These are phyloP conservation scores for Salvia rosmarinus DNA, from an alignment of 257 asterid species.

Conservation along the genomic window DNA sequence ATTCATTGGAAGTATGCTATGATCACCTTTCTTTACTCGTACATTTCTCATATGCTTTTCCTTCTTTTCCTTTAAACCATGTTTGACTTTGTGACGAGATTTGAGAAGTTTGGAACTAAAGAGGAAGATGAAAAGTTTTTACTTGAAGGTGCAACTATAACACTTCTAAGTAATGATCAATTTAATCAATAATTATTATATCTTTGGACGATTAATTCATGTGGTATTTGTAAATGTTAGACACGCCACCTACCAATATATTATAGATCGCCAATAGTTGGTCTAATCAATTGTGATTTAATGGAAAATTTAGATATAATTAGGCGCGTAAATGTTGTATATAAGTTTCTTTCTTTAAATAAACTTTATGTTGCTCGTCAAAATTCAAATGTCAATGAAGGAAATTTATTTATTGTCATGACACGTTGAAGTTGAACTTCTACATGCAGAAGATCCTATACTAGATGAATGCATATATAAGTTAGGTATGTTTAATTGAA, in stretches of 20 bases:
- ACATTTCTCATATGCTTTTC: conserved; percentile 21
- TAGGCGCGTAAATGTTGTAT: not conserved
- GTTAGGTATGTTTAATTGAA: conserved; percentile 49
- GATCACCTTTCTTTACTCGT: not conserved
- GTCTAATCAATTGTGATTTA: too few relatives aligned
- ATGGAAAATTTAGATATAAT: not conserved
- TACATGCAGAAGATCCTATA: too few relatives aligned
- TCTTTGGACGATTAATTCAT: conserved; percentile 18
- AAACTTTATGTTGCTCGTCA: not conserved
- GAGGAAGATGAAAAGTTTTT: conserved; percentile 46
- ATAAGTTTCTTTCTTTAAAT: not conserved
- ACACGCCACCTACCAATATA: too few relatives aligned
- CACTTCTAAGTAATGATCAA: conserved; percentile 15
- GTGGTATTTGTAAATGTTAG: too few relatives aligned
- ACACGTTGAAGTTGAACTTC: too few relatives aligned
- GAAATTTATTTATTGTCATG: too few relatives aligned
- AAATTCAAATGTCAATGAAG: not conserved
- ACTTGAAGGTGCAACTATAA: conserved; percentile 56
- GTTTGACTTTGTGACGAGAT: conserved; percentile 47
- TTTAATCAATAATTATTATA: not conserved
- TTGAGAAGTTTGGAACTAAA: conserved; percentile 40
- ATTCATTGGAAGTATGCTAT: conserved; percentile 45
- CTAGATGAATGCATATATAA: conserved; percentile 50
- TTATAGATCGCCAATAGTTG: too few relatives aligned
- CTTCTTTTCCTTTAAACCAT: conserved; percentile 28